Evolutionary conservation across 1,139 yeast genomes (phyloP), one percentile per base, ranked within the genome.

Genomic region (Magnusiomyces suaveolens): DNA sequence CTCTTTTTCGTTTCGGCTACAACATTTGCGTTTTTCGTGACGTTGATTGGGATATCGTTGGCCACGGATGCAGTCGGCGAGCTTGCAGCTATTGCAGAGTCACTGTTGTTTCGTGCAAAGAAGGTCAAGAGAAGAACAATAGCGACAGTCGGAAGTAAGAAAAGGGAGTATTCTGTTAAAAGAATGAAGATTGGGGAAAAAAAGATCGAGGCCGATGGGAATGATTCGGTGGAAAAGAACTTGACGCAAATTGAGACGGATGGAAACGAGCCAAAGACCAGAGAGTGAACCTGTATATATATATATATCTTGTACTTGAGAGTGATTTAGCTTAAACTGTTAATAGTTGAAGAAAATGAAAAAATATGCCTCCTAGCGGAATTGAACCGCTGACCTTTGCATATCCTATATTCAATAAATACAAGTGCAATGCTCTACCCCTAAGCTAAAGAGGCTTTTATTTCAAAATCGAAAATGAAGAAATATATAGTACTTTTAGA

Each of bases 361-460:
- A 6, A 36, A 36, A 14, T 36, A 10, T 36, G 41, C 41, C 41
- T 36, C 41, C 41, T 36, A 36, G 41, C 41, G 41, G 41, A 36
- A 36, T 36, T 36, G 41, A 36, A 36, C 41, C 41, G 41, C 41
- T 36, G 41, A 36, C 41, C 41, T 36, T 36, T 36, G 41, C 41
- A 36, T 36, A 36, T 3, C 41, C 3, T 36, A 16, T 36, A 36
- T 36, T 14, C 18, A n/a, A n/a, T 14, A 16, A n/a, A 16, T 36
- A 36, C 41, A 36, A 36, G 41, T 36, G 41, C 41, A 36, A 36
- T 36, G 41, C 41, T 36, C 41, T 36, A 36, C 41, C 41, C 41
- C 41, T 36, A 36, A 36, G 41, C 41, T 36, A 36, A 36, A 36
- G 41, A 36, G 41, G 41, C 41, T n/a, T 36, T 36, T 36, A 14